Percentiles rank a stretch among this genome's conserved stretches.
Evolutionary conservation across 148 eudicot species (phyloP).

Genomic region (Linanthus parryae): DNA sequence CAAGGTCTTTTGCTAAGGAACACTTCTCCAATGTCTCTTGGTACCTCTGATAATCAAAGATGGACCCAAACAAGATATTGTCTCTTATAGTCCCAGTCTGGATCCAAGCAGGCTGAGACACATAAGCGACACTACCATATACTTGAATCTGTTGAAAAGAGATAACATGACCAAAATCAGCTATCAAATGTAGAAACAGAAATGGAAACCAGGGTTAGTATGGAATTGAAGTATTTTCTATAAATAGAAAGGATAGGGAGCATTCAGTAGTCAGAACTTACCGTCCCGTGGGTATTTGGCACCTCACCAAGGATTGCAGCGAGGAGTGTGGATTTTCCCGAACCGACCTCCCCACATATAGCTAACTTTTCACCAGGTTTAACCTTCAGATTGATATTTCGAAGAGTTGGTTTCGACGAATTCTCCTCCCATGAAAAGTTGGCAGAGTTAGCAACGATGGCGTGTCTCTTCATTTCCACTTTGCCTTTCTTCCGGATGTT

Average conservation of each 20-base stretch:
- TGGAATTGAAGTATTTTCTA: neutral
- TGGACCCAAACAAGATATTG: conserved; percentile 20
- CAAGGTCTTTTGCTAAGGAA: conserved; percentile 16
- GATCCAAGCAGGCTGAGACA: conserved; percentile 22
- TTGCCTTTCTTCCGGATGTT: neutral
- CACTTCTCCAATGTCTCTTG: conserved; percentile 16
- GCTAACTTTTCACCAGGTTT: conserved; percentile 44
- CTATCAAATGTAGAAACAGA: neutral
- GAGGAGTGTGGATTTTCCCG: conserved; percentile 59
- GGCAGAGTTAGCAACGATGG: conserved; percentile 13
- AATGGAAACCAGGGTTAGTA: neutral
- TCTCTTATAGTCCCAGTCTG: conserved; percentile 21
- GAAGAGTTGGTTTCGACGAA: conserved; percentile 22
- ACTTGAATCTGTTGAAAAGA: conserved; percentile 12
- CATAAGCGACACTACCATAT: conserved; percentile 18
- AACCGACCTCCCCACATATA: conserved; percentile 61
- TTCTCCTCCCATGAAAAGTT: conserved; percentile 34
- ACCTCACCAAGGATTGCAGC: conserved; percentile 59
- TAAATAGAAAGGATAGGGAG: neutral
- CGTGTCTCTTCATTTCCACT: conserved; percentile 1
- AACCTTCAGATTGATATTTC: conserved; percentile 26
- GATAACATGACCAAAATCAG: neutral
- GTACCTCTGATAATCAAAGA: conserved; percentile 15
- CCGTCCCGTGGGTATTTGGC: conserved; percentile 17
- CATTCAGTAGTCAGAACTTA: conserved; percentile 16